Percentiles rank a stretch among this genome's conserved stretches.
phyloP scores from a whole-genome alignment of 495 filamentous ascomycete species.

The Cercophora samala region DNA sequence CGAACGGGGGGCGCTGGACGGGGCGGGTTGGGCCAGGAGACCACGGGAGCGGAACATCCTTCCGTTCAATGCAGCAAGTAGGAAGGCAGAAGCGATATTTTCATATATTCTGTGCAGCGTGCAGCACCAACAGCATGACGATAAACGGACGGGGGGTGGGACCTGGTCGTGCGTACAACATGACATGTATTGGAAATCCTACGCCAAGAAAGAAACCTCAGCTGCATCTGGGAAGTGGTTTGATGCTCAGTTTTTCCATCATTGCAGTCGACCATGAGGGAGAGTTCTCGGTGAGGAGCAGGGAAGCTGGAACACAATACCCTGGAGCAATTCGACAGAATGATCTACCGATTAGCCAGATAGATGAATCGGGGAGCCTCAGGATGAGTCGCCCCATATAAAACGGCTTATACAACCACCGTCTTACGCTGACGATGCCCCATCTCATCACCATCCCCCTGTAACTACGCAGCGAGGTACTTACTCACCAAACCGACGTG shows the following conservation, averaged over 20 bases:
- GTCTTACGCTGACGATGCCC: background rate
- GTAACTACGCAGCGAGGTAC: background rate
- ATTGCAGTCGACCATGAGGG: too few relatives aligned
- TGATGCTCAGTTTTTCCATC: background rate
- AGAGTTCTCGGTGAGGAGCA: background rate
- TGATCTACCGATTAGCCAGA: background rate
- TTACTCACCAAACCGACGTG: background rate
- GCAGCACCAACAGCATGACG: background rate
- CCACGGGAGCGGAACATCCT: background rate
- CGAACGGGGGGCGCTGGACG: background rate
- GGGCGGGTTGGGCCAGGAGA: background rate
- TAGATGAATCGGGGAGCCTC: background rate
- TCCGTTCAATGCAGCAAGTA: background rate
- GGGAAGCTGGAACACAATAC: background rate
- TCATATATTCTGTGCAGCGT: background rate
- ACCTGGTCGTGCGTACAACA: background rate
- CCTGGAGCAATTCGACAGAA: background rate
- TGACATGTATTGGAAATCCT: background rate
- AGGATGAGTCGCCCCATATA: background rate
- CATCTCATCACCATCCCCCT: background rate
- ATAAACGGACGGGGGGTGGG: background rate
- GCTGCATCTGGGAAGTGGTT: background rate
- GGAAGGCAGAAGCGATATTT: background rate
- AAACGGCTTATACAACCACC: slow-evolving; percentile 6
- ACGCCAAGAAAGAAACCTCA: background rate